These are phyloP conservation scores for Neocatenulostroma microsporum DNA, from an alignment of 2,329 filamentous ascomycete genomes.

Conservation along the genomic window DNA sequence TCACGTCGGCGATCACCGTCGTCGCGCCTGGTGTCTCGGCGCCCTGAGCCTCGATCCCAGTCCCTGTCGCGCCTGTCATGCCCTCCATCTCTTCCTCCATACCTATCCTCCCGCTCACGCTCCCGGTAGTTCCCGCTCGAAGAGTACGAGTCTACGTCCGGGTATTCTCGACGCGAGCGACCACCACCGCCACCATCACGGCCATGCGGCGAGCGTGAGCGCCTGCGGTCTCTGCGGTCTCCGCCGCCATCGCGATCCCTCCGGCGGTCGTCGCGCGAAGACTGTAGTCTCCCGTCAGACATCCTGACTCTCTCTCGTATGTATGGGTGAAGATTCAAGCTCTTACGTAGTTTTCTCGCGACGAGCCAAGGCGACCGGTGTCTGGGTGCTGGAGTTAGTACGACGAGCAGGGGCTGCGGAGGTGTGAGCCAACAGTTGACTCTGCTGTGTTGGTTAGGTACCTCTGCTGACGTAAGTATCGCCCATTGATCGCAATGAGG, in stretches of 20 bases:
- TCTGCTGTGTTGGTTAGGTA: constrained; percentile 3
- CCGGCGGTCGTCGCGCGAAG: constrained; percentile 42
- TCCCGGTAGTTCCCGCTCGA: constrained; percentile 88
- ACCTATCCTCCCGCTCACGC: constrained; percentile 87
- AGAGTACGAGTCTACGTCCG: constrained; percentile 76
- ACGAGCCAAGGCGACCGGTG: background rate
- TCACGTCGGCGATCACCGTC: constrained; percentile 45
- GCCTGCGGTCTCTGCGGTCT: too few relatives aligned
- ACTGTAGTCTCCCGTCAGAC: constrained; percentile 34
- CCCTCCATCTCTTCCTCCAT: constrained; percentile 52
- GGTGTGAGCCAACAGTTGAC: background rate
- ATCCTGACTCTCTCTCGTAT: constrained; percentile 20
- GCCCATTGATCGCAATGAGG: constrained; percentile 1
- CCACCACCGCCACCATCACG: constrained; percentile 52
- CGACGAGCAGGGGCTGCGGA: background rate
- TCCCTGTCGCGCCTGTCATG: constrained; percentile 56
- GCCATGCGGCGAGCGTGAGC: constrained; percentile 71
- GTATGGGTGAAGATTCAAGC: constrained; percentile 17
- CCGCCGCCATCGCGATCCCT: constrained; percentile 40
- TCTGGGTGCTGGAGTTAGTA: constrained; percentile 4
- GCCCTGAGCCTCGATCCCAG: constrained; percentile 63
- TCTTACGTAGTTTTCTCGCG: constrained; percentile 21
- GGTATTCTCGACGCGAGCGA: constrained; percentile 63
- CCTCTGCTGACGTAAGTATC: constrained; percentile 3
- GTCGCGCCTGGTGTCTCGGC: constrained; percentile 49